Percentiles rank a stretch among this genome's conserved stretches.
These are phyloP conservation scores for Rosa chinensis DNA, from an alignment of 306 rosid species.

Conservation along the genomic window DNA sequence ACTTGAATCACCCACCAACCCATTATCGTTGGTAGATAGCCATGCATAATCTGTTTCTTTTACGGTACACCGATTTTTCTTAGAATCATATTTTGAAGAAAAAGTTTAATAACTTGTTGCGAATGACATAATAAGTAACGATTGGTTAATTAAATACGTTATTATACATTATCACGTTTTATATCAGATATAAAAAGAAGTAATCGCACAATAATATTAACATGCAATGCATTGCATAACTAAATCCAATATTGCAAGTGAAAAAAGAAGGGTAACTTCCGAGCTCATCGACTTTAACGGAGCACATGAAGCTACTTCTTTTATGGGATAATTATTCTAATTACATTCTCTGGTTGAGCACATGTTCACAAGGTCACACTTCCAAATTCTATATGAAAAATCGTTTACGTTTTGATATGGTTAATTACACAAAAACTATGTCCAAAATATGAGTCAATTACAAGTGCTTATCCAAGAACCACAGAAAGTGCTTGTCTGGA, in stretches of 20 bases:
- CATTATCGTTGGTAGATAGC: not conserved
- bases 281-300: not conserved
- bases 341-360: not conserved
- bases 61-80: not conserved
- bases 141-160: no score
- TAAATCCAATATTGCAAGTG: not conserved
- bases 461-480: not conserved
- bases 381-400: not conserved
- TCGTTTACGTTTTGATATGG: not conserved
- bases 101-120: no score
- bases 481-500: not conserved
- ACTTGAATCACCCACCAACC: not conserved
- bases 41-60: not conserved
- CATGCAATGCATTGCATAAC: not conserved
- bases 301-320: not conserved
- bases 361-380: not conserved
- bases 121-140: no score
- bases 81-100: not conserved
- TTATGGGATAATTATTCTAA: not conserved
- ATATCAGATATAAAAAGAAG: no score
- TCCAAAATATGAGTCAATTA: not conserved
- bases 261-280: not conserved
- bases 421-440: not conserved
- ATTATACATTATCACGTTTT: no score
- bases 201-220: no score